phyloP scores from a whole-genome alignment of 306 rosid genomes.

The Cicer bijugum region DNA sequence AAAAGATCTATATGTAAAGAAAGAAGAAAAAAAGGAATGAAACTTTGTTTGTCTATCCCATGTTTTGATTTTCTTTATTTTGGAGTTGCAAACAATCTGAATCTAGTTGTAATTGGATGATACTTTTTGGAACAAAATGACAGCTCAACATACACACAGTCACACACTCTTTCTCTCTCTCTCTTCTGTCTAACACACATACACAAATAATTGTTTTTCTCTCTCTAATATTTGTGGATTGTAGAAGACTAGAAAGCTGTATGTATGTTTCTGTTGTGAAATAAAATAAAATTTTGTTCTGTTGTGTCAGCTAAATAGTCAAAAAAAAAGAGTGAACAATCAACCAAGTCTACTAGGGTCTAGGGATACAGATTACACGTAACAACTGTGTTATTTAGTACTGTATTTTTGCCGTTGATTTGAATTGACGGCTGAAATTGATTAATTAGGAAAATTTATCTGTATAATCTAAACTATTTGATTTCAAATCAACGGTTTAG shows the following conservation, averaged over 20 bases:
- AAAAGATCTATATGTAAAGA: constrained; percentile 6
- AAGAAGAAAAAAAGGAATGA: constrained; percentile 40
- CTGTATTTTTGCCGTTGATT: no score
- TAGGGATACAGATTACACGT: no score
- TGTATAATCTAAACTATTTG: no score
- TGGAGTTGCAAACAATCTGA: constrained; percentile 26
- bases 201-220: constrained; percentile 25
- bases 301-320: constrained; percentile 41
- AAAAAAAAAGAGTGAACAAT: constrained; percentile 35
- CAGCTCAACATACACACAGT: constrained; percentile 19
- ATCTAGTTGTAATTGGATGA: constrained; percentile 43
- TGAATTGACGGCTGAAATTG: no score
- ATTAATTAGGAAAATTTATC: no score
- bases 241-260: background rate
- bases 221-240: constrained; percentile 41
- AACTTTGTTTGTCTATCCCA: constrained; percentile 48
- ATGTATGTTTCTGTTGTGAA: background rate
- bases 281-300: constrained; percentile 17
- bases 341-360: constrained; percentile 10
- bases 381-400: no score
- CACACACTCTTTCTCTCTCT: background rate
- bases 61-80: constrained; percentile 13
- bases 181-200: constrained; percentile 9
- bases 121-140: constrained; percentile 41
- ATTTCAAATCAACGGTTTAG: no score